Conservation (phyloP, 139 green algal species). For the Closterium sp. region DNA sequence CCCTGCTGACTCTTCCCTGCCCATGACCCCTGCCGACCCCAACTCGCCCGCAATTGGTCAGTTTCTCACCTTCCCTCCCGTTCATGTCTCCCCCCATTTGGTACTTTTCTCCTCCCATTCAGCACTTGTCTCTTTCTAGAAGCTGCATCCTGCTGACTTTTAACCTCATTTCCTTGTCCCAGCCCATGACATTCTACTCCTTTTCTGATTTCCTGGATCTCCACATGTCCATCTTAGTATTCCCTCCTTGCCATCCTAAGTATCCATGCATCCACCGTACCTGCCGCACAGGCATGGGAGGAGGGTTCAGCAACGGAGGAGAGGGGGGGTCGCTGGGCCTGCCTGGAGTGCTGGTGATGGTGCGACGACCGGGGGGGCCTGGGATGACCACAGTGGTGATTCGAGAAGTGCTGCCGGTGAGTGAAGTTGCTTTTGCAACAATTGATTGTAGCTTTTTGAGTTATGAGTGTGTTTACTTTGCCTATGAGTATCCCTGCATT, state of each 20-base stretch:
- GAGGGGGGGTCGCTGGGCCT: neutral
- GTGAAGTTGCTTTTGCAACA: no score
- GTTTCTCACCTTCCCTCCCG: neutral
- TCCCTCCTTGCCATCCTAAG: constrained; percentile 18
- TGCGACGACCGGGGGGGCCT: neutral
- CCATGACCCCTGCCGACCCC: constrained; percentile 31
- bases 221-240: no score
- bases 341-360: neutral
- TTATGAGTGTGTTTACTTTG: no score
- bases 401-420: neutral
- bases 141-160: no score
- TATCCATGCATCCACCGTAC: neutral
- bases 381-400: neutral
- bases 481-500: neutral
- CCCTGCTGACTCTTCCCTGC: neutral
- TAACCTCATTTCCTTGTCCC: no score
- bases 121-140: no score
- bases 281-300: neutral
- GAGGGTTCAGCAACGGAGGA: neutral
- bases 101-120: no score
- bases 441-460: no score
- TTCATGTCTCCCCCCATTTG: neutral
- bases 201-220: no score
- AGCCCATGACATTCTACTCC: no score
- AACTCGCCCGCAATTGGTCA: neutral